phyloP scores from a whole-genome alignment of 2,329 filamentous ascomycete species.

The Aspergillus neotritici region DNA sequence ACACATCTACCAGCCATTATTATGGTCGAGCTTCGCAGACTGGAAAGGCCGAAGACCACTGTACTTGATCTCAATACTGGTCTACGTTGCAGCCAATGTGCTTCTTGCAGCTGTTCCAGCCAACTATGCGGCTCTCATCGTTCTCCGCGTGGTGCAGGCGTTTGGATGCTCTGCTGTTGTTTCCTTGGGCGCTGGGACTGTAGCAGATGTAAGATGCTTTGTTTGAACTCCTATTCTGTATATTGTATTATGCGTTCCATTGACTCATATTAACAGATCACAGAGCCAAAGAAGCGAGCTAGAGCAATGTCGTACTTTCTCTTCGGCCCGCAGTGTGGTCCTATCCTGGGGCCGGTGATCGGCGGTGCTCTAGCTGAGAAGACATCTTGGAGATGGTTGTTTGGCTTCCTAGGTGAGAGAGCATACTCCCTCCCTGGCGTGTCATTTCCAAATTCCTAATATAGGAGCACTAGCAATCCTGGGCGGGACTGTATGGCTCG shows the following conservation, averaged over 20 bases:
- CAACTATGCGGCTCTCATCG: slow-evolving; percentile 35
- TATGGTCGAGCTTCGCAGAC: slow-evolving; percentile 40
- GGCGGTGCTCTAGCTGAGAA: slow-evolving; percentile 36
- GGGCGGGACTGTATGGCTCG: slow-evolving; percentile 21
- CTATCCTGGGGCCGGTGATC: slow-evolving; percentile 41
- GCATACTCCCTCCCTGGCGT: too few species aligned
- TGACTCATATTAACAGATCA: too few species aligned
- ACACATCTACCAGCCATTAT: slow-evolving; percentile 30
- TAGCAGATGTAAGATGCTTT: too few species aligned
- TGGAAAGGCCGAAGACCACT: slow-evolving; percentile 37
- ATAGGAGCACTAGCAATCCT: too few species aligned
- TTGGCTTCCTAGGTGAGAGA: slow-evolving; percentile 42
- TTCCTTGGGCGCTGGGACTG: slow-evolving; percentile 41
- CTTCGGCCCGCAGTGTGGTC: slow-evolving; percentile 42
- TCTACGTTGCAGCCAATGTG: slow-evolving; percentile 38
- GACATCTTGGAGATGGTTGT: slow-evolving; percentile 42
- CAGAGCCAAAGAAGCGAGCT: slow-evolving; percentile 35
- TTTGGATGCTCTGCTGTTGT: slow-evolving; percentile 41
- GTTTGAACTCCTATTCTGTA: too few species aligned
- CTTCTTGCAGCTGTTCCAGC: slow-evolving; percentile 36
- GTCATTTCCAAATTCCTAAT: too few species aligned
- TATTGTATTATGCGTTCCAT: too few species aligned
- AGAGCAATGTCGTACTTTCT: slow-evolving; percentile 40
- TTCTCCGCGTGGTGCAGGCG: slow-evolving; percentile 40
- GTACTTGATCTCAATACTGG: slow-evolving; percentile 37